Evolutionary conservation across 2,329 filamentous ascomycete species (phyloP).

Genomic region (Xylaria sp.): DNA sequence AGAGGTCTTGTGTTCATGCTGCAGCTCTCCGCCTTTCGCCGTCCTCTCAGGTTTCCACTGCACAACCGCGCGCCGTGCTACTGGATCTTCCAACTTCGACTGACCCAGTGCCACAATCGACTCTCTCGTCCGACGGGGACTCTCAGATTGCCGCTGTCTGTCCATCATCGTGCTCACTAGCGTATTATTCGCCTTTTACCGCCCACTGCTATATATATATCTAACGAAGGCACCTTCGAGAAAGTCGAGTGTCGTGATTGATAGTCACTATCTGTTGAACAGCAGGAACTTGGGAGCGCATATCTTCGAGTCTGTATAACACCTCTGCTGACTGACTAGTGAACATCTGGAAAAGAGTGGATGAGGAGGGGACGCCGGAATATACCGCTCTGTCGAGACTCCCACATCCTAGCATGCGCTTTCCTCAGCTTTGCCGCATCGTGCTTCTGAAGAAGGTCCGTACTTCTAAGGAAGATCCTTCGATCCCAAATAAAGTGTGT

Average conservation of each 20-base stretch:
- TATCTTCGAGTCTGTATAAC: conserved; percentile 23
- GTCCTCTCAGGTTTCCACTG: conserved; percentile 54
- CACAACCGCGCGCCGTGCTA: conserved; percentile 63
- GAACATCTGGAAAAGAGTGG: conserved; percentile 32
- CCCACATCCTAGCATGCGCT: conserved; percentile 43
- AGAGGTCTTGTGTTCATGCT: conserved; percentile 54
- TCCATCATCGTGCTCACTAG: conserved; percentile 40
- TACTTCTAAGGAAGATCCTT: conserved; percentile 37
- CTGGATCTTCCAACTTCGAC: conserved; percentile 58
- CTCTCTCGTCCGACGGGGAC: conserved; percentile 63
- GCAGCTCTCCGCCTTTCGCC: conserved; percentile 59
- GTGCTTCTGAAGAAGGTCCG: conserved; percentile 37
- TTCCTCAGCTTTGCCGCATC: conserved; percentile 33
- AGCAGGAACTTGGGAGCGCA: conserved; percentile 26
- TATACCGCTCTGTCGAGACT: conserved; percentile 35
- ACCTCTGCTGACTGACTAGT: conserved; percentile 37
- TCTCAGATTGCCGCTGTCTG: conserved; percentile 50
- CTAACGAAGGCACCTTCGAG: conserved; percentile 30
- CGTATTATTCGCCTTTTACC: conserved; percentile 37
- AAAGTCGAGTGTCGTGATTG: conserved; percentile 33
- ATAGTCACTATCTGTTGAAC: conserved; percentile 34
- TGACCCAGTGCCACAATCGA: conserved; percentile 63
- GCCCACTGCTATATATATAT: conserved; percentile 45
- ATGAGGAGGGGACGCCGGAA: conserved; percentile 15
- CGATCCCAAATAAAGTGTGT: conserved; percentile 38